Base-by-base conservation (phyloP, 2,329 filamentous ascomycete genomes). In the Xylariomycetidae sp. region DNA sequence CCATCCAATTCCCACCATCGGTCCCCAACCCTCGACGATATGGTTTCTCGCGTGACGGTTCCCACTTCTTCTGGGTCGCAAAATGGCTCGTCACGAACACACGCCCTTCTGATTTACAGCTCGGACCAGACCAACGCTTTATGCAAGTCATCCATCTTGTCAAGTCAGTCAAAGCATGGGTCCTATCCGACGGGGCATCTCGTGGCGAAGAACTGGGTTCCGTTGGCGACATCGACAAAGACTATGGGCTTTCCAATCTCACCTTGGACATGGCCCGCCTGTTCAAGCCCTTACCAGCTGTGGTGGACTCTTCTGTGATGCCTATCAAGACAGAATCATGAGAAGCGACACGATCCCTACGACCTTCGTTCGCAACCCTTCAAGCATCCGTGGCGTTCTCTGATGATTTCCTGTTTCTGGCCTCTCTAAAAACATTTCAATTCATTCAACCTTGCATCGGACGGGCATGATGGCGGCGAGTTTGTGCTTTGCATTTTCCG, bases 51-150 rank as follows among this genome's bases (percentile, higher is more conserved):
- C 65, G 80, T 31, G 82, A 86, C 47, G 81, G 73, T 2, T 73
- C 85, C 10, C 80, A 84, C 48, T 86, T 81, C 54, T 86, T 80
- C 60, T 86, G 77, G 69, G 66, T 86, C 25, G 81, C 78, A 12
- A 80, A 73, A 40, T 72, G 76, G 47, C 67, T 85, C 49, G 59
- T 85, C 34, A 74, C 77, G 51, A 73, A 74, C 39, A 73, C 70
- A 13, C 62, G 67, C 17, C 52, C 64, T 10, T 58, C 65, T 19
- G 72, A 80, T 44, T 66, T 76, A 50, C 64, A 71, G 26, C 59
- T 73, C 47, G 58, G 68, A 10, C 62, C 76, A n/a, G 77, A 84
- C 44, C 57, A 67, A 36, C 70, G 78, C 6, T 76, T 82, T 40
- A 61, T 63, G 32, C 73, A 77, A 44, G 68, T 81, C 18, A 76